Evolutionary conservation across 352 stramenopile genomes (phyloP), one percentile per base, ranked within the genome.

Genomic region (Blastocystis sp.): DNA sequence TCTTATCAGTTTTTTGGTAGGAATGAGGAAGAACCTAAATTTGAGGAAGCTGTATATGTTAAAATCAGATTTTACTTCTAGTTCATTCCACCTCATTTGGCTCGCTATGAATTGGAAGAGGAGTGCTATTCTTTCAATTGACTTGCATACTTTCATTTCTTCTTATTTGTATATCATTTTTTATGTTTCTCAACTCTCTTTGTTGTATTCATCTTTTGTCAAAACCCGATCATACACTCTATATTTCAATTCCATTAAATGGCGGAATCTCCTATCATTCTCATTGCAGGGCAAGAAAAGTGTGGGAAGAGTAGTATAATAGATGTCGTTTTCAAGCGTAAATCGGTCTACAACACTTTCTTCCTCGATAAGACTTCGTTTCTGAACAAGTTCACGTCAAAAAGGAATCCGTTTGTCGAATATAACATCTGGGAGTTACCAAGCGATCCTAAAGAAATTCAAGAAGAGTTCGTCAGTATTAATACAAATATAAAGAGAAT

Each of bases 281-380:
- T 89, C 39, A 79, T 89, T 55, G 78, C 78, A 37, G 78, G 78
- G 59, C 66, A 76, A 37, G 78, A 89, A 54, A 89, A 89, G 30
- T 79, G 78, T 78, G 78, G 78, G 45, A 89, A 89, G 50, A 89
- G 63, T 24, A 89, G 78, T 53, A 89, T 89, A 39, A 53, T 89
- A 26, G 78, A 89, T 78, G 78, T 89, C n/a, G 78, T 89, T 0
- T 89, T 89, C 30, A 89, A 79, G 55, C 63, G 66, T 20, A 89
- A 76, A 53, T 89, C 78, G n/a, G 78, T 79, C 9, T 89, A 89
- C 24, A 89, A 89, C 47, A 89, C 78, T 18, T 89, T 79, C 53
- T 89, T 79, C 78, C 50, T 79, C 47, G 56, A 78, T 79, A 55
- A 56, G 30, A 89, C 78, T n/a, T 55, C 63, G 1, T 79, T 62